Evolutionary conservation across 1,284 basidiomycete species (phyloP), one percentile per base, ranked within the genome.

Genomic region (Peniophora sp.): DNA sequence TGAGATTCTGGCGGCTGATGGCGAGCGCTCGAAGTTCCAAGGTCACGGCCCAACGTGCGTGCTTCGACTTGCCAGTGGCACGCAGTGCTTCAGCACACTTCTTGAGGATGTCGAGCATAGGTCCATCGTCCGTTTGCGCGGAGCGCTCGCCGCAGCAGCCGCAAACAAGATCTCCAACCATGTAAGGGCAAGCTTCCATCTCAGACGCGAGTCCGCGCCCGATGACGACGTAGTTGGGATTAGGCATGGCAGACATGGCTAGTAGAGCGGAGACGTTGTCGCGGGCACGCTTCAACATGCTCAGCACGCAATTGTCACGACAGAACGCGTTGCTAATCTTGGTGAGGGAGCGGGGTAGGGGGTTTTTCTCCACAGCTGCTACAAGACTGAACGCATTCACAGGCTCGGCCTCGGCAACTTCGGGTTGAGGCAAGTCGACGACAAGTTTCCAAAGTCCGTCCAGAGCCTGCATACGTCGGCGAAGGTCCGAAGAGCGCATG

Each of bases 401-500:
- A 10, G 39, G 39, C 39, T 41, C 35, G 11, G 35, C 16, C 12
- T 16, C 14, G 17, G 17, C 48, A 22, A n/a, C 35, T 16, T 19
- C 14, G 20, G 35, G 41, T 32, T 32, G 27, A 12, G 27, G 27
- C 5, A 32, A 12, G 27, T 32, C 12, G 27, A 32, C 5, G 8
- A 12, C 14, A 9, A 49, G n/a, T 24, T 10, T 19, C 11, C 36
- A 17, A 12, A 49, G 34, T n/a, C 19, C 20, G 35, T n/a, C 14
- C 9, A 51, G 34, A 2, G 50, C 50, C 17, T 11, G 17, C 5
- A 48, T n/a, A 24, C 50, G 50, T 6, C 39, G 39, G 9, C 39
- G 39, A 34, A 51, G 23, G 25, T 51, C 43, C 11, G 23, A 16
- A 47, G 46, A 36, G 32, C 50, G 54, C 43, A 56, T 9, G 12